A percentile compares a stretch with the other conserved stretches of the same genome.
Evolutionary conservation across 805 yeast species (phyloP).

Genomic region (Candida vartiovaarae): DNA sequence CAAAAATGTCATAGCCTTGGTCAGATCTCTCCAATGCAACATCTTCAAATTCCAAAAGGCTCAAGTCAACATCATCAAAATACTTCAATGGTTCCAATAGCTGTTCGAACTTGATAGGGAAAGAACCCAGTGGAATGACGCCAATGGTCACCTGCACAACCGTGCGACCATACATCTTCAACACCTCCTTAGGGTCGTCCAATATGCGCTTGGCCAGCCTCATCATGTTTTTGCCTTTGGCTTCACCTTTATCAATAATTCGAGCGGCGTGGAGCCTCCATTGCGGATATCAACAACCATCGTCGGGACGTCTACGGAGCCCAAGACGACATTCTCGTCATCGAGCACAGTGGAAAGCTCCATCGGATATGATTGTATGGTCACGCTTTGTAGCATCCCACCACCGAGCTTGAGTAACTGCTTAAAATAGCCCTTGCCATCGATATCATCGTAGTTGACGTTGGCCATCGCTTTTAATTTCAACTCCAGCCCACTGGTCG

Average conservation of each 20-base stretch:
- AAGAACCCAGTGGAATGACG: conserved; percentile 25
- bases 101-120: conserved; percentile 27
- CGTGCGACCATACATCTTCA: conserved; percentile 30
- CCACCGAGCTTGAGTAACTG: conserved; percentile 29
- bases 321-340: conserved; percentile 19
- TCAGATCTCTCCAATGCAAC: conserved; percentile 18
- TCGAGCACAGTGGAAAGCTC: conserved; percentile 23
- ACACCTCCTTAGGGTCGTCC: conserved; percentile 24
- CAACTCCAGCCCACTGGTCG: conserved; percentile 27
- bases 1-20: conserved; percentile 19
- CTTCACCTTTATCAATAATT: conserved; percentile 24
- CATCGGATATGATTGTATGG: conserved; percentile 25
- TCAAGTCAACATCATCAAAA: conserved; percentile 11
- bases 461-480: conserved; percentile 25
- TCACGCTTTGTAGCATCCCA: conserved; percentile 20
- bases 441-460: conserved; percentile 27
- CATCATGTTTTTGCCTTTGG: conserved; percentile 29
- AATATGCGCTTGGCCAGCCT: conserved; percentile 28
- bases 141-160: conserved; percentile 27
- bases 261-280: conserved; percentile 20
- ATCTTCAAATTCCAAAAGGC: conserved; percentile 21
- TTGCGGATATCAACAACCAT: conserved; percentile 28
- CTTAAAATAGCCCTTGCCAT: conserved; percentile 18
- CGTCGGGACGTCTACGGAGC: conserved; percentile 27
- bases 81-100: conserved; percentile 21